phyloP scores from a whole-genome alignment of 768 basidiomycete species.

The Lentinula detonsa region DNA sequence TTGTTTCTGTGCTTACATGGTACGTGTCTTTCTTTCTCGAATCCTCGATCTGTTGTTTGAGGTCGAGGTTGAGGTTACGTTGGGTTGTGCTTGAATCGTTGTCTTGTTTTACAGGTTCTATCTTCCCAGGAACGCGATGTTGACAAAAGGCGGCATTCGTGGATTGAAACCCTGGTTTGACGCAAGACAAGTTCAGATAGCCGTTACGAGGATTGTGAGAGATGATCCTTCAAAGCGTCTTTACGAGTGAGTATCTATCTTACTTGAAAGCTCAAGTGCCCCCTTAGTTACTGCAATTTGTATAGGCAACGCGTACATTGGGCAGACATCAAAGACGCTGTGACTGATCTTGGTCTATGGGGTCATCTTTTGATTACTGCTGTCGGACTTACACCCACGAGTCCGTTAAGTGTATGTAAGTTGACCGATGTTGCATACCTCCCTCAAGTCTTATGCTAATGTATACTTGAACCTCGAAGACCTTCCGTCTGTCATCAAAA shows the following conservation, averaged over 20 bases:
- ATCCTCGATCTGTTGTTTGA: background rate
- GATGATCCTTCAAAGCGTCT: conserved; percentile 31
- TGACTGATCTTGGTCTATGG: conserved; percentile 28
- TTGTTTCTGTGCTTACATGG: conserved; percentile 27
- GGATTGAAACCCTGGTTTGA: conserved; percentile 31
- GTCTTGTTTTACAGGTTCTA: conserved; percentile 23
- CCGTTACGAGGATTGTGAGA: conserved; percentile 27
- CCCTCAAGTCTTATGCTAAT: background rate
- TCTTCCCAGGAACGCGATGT: conserved; percentile 22
- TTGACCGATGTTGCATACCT: background rate
- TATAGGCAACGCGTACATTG: conserved; percentile 25
- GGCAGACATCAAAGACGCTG: conserved; percentile 29
- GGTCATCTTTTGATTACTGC: conserved; percentile 30
- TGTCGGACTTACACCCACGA: conserved; percentile 29
- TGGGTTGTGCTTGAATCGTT: background rate
- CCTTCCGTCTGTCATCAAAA: conserved; percentile 32
- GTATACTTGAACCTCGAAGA: conserved; percentile 14
- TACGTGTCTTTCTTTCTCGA: conserved; percentile 7
- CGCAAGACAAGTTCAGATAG: conserved; percentile 26
- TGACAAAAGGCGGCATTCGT: conserved; percentile 24
- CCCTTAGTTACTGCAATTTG: background rate
- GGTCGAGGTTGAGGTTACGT: too few relatives aligned
- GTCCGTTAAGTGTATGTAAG: conserved; percentile 30
- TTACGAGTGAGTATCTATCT: conserved; percentile 24
- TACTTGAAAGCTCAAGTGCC: background rate